Percentiles rank a stretch among this genome's conserved stretches.
phyloP scores from a whole-genome alignment of 768 basidiomycete species.

The Xerocomus potaroensis region DNA sequence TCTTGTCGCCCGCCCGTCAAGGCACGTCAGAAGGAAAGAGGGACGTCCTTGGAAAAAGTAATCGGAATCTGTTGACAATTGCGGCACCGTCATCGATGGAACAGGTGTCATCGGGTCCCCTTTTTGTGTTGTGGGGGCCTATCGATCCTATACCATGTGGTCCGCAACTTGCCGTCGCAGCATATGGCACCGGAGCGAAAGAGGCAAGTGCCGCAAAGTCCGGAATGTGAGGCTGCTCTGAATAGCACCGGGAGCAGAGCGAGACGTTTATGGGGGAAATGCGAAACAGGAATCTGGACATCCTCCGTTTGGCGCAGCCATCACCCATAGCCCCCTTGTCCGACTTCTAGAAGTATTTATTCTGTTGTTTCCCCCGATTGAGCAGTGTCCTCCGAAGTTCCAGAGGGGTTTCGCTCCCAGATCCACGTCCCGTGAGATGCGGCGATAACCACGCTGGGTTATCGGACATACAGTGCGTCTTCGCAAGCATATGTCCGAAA shows the following conservation, averaged over 20 bases:
- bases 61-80: slow-evolving; percentile 7
- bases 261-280: slow-evolving; percentile 11
- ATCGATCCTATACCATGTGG: slow-evolving; percentile 19
- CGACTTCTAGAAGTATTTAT: too few relatives aligned
- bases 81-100: slow-evolving; percentile 17
- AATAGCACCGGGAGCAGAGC: slow-evolving; percentile 9
- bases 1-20: not conserved
- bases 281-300: slow-evolving; percentile 13
- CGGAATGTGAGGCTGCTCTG: slow-evolving; percentile 17
- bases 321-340: slow-evolving; percentile 11
- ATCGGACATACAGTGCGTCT: slow-evolving; percentile 7
- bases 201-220: slow-evolving; percentile 24
- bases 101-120: not conserved
- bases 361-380: too few relatives aligned
- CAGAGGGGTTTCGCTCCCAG: slow-evolving; percentile 5
- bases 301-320: too few relatives aligned
- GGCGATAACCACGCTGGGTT: slow-evolving; percentile 18
- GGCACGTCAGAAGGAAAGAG: not conserved
- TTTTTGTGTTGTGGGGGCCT: slow-evolving; percentile 5
- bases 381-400: slow-evolving; percentile 5
- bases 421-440: slow-evolving; percentile 22
- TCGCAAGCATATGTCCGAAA: not conserved
- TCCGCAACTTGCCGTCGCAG: slow-evolving; percentile 20
- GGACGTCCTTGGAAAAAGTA: not conserved
- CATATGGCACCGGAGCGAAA: not conserved